Evolutionary conservation across 345 rosid species (phyloP), one percentile per base, ranked within the genome.

Genomic region (Nephelium lappaceum): DNA sequence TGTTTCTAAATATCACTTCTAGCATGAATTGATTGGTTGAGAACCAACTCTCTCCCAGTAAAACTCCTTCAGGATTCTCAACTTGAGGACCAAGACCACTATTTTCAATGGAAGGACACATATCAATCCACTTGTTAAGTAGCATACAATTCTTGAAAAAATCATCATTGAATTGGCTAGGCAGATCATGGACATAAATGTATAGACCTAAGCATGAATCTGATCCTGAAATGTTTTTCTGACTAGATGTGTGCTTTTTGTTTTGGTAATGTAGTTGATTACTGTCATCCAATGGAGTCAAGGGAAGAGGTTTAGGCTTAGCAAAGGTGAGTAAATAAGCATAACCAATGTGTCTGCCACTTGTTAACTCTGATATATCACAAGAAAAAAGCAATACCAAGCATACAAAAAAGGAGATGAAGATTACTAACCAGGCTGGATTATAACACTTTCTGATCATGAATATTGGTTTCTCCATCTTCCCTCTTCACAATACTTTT

Each of bases 21-120:
- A 91, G 74, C 31, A 74, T 19, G 79, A 91, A 91, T 84, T 90
- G 95, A 75, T 88, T 87, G 19, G 93, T 92, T 3, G 72, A 72
- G 49, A 65, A 84, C 88, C 91, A 88, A 21, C 82, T 65, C 0
- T 19, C 78, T 5, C 69, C 23, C 5, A 49, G 51, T 14, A 84
- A 71, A 53, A 84, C 73, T 8, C 74, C 67, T 53, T 38, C 39
- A 3, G 76, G 65, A 18, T 75, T 79, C n/a, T 66, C 38, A 9
- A 85, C 76, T 43, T 5, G n/a, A 2, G 92, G 88, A 64, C 95
- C 95, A 36, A 88, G 69, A 1, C 93, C 89, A 0, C 14, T 81
- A 69, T 91, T 90, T 9, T 53, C 61, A 4, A 87, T 11, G 31
- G 72, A 84, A 11, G 81, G 83, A 71, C 93, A 91, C 89, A 91